Evolutionary conservation across 805 yeast species (phyloP).

Genomic region (Metschnikowia reukaufii): DNA sequence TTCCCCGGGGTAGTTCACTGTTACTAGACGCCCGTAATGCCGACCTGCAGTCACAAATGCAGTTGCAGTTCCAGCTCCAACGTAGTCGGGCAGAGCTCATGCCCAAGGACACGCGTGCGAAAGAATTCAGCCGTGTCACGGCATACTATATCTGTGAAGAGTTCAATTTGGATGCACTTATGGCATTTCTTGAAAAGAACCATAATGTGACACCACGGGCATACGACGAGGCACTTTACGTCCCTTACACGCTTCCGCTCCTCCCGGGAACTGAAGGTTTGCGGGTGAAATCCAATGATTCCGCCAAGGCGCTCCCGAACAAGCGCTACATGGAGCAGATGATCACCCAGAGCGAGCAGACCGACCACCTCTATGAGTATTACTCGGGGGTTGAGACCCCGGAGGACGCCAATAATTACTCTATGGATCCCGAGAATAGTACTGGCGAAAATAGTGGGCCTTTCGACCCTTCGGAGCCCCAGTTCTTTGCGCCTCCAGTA

Average conservation of each 20-base stretch:
- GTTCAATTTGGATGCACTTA: conserved; percentile 61
- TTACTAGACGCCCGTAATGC: too few species aligned
- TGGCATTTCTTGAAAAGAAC: conserved; percentile 60
- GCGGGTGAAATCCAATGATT: conserved; percentile 68
- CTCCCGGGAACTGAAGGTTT: conserved; percentile 81
- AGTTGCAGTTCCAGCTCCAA: conserved; percentile 32
- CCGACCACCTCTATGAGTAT: conserved; percentile 90
- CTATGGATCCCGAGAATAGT: conserved; percentile 46
- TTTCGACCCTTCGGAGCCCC: conserved; percentile 94
- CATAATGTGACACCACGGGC: conserved; percentile 85
- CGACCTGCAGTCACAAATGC: conserved; percentile 19
- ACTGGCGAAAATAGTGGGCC: conserved; percentile 47
- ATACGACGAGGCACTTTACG: conserved; percentile 92
- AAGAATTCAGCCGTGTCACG: conserved; percentile 77
- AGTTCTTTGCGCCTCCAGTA: conserved; percentile 61
- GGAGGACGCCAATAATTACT: conserved; percentile 51
- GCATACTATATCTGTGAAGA: conserved; percentile 90
- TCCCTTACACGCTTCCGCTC: conserved; percentile 83
- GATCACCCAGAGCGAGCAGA: conserved; percentile 77
- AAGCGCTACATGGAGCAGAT: conserved; percentile 67
- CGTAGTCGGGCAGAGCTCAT: conserved; percentile 54
- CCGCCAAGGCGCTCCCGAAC: conserved; percentile 43
- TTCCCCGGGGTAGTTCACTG: too few species aligned
- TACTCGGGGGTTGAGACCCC: conserved; percentile 76
- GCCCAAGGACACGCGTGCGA: conserved; percentile 59